These are phyloP conservation scores for Tetrahymena elliotti DNA, from an alignment of 73 alveolate genomes.

Conservation along the genomic window DNA sequence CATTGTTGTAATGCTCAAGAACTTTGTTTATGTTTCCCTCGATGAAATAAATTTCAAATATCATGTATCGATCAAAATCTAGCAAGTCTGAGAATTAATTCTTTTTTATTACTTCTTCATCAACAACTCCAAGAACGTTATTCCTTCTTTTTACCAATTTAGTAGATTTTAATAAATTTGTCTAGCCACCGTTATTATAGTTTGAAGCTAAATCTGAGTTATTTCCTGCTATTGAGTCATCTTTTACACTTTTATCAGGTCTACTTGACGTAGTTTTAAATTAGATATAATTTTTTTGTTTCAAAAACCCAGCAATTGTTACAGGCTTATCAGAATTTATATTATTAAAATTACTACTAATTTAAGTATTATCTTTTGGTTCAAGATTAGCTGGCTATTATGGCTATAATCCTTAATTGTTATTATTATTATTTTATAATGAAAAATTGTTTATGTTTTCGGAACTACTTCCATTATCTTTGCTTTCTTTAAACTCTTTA, in stretches of 20 bases:
- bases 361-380: neutral
- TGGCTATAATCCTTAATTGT: neutral
- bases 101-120: neutral
- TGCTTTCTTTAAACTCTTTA: neutral
- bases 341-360: neutral
- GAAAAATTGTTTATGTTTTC: neutral
- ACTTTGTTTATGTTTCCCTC: neutral
- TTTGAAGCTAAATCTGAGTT: neutral
- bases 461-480: neutral
- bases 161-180: neutral
- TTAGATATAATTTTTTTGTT: neutral
- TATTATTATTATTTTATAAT: neutral
- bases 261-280: neutral
- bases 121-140: neutral
- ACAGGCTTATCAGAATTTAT: neutral
- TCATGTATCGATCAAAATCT: neutral
- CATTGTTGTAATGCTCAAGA: neutral
- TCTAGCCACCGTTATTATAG: neutral
- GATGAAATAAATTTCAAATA: neutral
- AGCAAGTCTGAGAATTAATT: neutral
- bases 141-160: neutral
- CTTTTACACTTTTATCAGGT: neutral
- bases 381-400: neutral
- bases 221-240: neutral
- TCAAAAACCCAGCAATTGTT: neutral